These are phyloP conservation scores for Cryphonectria japonica DNA, from an alignment of 2,329 filamentous ascomycete genomes.

Conservation along the genomic window DNA sequence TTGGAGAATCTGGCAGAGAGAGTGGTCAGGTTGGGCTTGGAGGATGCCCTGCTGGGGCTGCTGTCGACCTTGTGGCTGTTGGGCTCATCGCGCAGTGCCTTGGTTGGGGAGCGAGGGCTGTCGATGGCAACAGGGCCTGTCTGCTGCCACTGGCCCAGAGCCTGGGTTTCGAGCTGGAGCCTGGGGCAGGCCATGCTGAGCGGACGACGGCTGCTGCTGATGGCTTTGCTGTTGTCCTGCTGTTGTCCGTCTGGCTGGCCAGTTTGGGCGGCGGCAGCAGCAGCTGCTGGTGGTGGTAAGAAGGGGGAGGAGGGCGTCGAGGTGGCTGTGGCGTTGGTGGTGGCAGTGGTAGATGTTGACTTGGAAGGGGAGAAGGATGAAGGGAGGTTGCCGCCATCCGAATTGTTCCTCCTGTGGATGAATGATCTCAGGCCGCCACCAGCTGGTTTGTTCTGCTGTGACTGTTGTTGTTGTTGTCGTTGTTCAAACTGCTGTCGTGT, in stretches of 20 bases:
- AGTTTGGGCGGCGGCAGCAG: not conserved
- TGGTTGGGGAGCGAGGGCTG: slow-evolving; percentile 22
- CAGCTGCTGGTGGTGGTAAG: not conserved
- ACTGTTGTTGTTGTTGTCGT: not conserved
- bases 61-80: slow-evolving; percentile 6
- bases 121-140: slow-evolving; percentile 14
- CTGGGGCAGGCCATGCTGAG: slow-evolving; percentile 25
- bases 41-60: slow-evolving; percentile 40
- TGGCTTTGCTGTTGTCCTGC: slow-evolving; percentile 1
- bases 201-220: slow-evolving; percentile 9
- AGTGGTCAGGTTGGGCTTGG: slow-evolving; percentile 49
- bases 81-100: slow-evolving; percentile 3
- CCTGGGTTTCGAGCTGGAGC: slow-evolving; percentile 20
- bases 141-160: slow-evolving; percentile 16
- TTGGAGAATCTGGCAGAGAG: slow-evolving; percentile 45
- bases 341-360: slow-evolving; percentile 1
- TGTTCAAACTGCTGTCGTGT: slow-evolving; percentile 27
- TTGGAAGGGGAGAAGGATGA: slow-evolving; percentile 18
- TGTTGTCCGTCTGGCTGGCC: not conserved
- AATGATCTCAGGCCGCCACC: slow-evolving; percentile 24
- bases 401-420: slow-evolving; percentile 28
- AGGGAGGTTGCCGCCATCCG: slow-evolving; percentile 24
- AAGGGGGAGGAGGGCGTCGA: slow-evolving; percentile 8
- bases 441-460: slow-evolving; percentile 19
- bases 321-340: slow-evolving; percentile 7